phyloP scores from a whole-genome alignment of 2,329 filamentous ascomycete genomes.

The Didymella glomerata region DNA sequence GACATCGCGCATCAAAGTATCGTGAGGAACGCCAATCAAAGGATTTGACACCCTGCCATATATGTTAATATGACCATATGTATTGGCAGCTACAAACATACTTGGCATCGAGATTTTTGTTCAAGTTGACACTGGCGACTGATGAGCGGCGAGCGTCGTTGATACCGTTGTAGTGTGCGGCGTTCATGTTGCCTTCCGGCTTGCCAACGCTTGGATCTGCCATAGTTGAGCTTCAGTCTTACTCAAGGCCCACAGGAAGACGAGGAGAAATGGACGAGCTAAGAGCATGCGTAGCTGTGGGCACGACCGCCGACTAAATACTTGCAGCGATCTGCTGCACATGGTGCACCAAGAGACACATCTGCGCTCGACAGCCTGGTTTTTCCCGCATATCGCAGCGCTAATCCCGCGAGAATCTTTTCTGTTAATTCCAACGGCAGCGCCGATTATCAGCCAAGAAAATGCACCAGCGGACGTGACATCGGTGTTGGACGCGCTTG shows the following conservation, averaged over 20 bases:
- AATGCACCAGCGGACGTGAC: background rate
- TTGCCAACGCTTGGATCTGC: constrained; percentile 20
- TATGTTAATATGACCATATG: background rate
- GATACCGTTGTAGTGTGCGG: constrained; percentile 9
- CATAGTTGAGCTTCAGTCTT: constrained; percentile 9
- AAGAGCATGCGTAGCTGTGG: background rate
- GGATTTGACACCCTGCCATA: constrained; percentile 61
- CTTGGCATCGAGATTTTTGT: constrained; percentile 30
- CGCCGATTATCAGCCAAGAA: constrained; percentile 10
- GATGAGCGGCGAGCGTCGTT: constrained; percentile 24
- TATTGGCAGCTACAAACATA: constrained; percentile 3
- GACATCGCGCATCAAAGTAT: constrained; percentile 62
- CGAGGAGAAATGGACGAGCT: background rate
- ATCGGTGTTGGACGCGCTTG: background rate
- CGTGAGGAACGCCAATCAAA: constrained; percentile 62
- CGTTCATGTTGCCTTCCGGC: constrained; percentile 7
- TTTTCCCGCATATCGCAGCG: constrained; percentile 7
- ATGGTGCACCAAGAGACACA: background rate
- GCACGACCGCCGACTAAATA: constrained; percentile 15
- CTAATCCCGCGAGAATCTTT: constrained; percentile 12
- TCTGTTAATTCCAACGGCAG: constrained; percentile 6
- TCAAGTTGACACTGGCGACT: constrained; percentile 25
- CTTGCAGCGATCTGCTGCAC: constrained; percentile 6
- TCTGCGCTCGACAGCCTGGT: background rate
- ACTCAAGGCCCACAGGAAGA: constrained; percentile 6